Evolutionary conservation across 768 basidiomycete species (phyloP).

Genomic region (Hydnum rufescens): DNA sequence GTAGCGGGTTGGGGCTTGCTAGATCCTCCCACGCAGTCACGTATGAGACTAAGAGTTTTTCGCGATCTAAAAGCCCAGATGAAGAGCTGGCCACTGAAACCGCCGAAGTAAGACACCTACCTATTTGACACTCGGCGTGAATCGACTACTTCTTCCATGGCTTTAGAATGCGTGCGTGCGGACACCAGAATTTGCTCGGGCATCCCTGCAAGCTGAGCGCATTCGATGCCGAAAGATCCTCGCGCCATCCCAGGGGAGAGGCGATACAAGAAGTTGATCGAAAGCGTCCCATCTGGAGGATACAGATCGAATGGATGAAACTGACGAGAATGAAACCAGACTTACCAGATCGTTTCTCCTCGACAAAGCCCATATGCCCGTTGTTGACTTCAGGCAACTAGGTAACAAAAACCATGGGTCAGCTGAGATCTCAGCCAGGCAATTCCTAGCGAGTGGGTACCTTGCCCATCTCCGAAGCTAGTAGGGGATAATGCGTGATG

Average conservation of each 20-base stretch:
- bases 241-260: slow-evolving; percentile 51
- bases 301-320: slow-evolving; percentile 1
- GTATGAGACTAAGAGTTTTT: too few relatives aligned
- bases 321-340: slow-evolving; percentile 1
- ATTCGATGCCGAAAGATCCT: slow-evolving; percentile 83
- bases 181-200: slow-evolving; percentile 44
- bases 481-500: slow-evolving; percentile 84
- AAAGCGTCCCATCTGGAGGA: slow-evolving; percentile 37
- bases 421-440: neutral
- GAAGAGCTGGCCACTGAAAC: too few relatives aligned
- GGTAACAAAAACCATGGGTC: neutral
- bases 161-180: slow-evolving; percentile 33
- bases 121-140: slow-evolving; percentile 8
- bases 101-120: too few relatives aligned
- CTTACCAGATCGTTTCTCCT: slow-evolving; percentile 33
- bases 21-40: too few relatives aligned
- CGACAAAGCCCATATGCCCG: slow-evolving; percentile 70
- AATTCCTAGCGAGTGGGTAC: neutral
- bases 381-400: slow-evolving; percentile 46
- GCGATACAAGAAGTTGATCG: slow-evolving; percentile 75
- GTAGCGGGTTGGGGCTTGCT: too few relatives aligned
- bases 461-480: slow-evolving; percentile 38
- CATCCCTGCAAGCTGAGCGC: slow-evolving; percentile 70
- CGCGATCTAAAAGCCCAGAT: too few relatives aligned
- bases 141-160: slow-evolving; percentile 32